Evolutionary conservation across 305 asterid species (phyloP), one percentile per base, ranked within the genome.

Genomic region (Stenogyne calaminthoides): DNA sequence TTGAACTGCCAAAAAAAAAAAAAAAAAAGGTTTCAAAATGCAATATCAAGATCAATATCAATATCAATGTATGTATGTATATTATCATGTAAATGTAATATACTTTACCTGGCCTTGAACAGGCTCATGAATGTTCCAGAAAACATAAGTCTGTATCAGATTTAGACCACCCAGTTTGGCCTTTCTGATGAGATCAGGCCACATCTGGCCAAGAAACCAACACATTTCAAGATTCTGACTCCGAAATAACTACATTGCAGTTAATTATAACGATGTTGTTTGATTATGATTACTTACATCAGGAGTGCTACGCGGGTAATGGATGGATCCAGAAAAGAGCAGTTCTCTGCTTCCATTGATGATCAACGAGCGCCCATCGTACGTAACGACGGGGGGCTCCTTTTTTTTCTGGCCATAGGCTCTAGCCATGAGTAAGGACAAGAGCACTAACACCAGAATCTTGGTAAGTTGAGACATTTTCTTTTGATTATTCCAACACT

Each of bases 101-200:
- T 29, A 7, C 1, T 49, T 80, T 80, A 88, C 97, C 90, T 88
- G 83, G 42, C 97, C 97, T 73, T 88, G 83, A 46, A 81, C 84
- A 2, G 98, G 98, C 80, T 93, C 98, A 15, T 93, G 98, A 72
- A 83, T 39, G 77, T 93, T 93, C 98, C 98, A 93, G 64, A 93
- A 93, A 2, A 93, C 85, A 40, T 93, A 93, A 22, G 98, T 93
- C 72, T 90, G 95, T 25, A 92, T 85, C 22, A 88, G 34, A 15
- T 92, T 90, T 0, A 92, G 69, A 6, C 98, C 98, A 49, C 91
- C 96, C 52, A 86, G 82, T 64, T 90, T 92, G 6, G 97, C 81
- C 78, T 76, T 83, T 49, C 49, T 75, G 19, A 92, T 85, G 56
- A 92, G 80, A 6, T 89, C 91, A 36, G 88, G 88, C 98, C 98